Conservation (phyloP, 495 filamentous ascomycete species). For the Tuber melanosporum region DNA sequence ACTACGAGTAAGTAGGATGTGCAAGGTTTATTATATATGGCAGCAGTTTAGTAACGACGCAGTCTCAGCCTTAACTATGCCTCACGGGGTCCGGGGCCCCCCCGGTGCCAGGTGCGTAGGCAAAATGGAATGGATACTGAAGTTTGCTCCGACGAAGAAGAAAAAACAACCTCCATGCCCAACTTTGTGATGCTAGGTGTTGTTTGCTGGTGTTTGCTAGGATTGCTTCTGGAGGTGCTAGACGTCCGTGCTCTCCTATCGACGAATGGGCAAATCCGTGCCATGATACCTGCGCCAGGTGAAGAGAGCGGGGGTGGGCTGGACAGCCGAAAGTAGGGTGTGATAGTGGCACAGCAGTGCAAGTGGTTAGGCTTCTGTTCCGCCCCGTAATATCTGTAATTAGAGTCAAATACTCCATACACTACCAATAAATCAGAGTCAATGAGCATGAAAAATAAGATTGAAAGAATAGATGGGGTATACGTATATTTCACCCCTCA, state of each 20-base stretch:
- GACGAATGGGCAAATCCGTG: background rate
- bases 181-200: background rate
- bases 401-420: background rate
- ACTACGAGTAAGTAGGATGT: conserved; percentile 5
- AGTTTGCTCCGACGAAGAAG: background rate
- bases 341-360: background rate
- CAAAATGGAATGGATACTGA: background rate
- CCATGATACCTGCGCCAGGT: background rate
- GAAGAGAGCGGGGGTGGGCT: background rate
- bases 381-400: background rate
- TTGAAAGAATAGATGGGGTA: background rate
- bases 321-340: background rate
- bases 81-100: background rate
- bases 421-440: background rate
- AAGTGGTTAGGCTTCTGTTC: background rate
- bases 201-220: conserved; percentile 1
- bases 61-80: conserved; percentile 19
- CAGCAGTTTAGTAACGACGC: conserved; percentile 18
- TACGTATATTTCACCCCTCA: background rate
- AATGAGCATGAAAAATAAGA: background rate
- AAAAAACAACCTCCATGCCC: background rate
- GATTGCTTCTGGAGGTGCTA: background rate
- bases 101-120: background rate
- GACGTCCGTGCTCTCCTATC: background rate
- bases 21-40: conserved; percentile 9